Evolutionary conservation across 208 protist species (phyloP).

Genomic region (Leishmania major): DNA sequence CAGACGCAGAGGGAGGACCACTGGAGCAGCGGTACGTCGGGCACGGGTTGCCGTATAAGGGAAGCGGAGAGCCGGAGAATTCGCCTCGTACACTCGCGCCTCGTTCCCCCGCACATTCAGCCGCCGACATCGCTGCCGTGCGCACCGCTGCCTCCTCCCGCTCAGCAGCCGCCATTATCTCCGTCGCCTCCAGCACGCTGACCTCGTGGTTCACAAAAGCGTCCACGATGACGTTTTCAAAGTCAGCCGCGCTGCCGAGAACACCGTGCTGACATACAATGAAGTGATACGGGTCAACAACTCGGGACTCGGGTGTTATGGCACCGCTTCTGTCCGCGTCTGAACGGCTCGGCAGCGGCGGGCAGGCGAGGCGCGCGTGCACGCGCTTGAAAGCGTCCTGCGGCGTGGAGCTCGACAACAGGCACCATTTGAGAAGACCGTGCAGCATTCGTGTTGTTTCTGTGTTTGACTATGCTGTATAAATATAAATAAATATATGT

Average conservation of each 20-base stretch:
- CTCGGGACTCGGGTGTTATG: not conserved
- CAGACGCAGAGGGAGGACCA: not conserved
- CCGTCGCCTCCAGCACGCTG: conserved; percentile 24
- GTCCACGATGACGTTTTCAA: conserved; percentile 44
- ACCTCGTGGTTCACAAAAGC: conserved; percentile 39
- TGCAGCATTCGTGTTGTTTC: conserved; percentile 13
- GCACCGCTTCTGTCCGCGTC: no score
- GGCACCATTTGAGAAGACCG: conserved; percentile 2
- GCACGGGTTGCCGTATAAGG: not conserved
- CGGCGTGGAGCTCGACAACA: not conserved
- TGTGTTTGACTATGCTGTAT: not conserved
- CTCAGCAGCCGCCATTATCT: conserved; percentile 1
- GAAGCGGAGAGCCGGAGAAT: not conserved
- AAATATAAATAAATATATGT: conserved; percentile 3
- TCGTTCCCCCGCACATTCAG: not conserved
- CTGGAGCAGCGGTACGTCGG: not conserved
- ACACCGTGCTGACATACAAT: conserved; percentile 75
- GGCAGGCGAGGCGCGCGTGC: conserved; percentile 8
- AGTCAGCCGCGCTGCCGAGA: conserved; percentile 46
- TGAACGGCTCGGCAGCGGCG: not conserved
- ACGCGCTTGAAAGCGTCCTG: conserved; percentile 18
- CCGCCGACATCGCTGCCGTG: not conserved
- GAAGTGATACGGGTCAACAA: conserved; percentile 60
- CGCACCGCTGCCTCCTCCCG: not conserved
- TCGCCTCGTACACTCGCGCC: not conserved